These are phyloP conservation scores for Fusarium pseudograminearum DNA, from an alignment of 2,329 filamentous ascomycete genomes.

Conservation along the genomic window DNA sequence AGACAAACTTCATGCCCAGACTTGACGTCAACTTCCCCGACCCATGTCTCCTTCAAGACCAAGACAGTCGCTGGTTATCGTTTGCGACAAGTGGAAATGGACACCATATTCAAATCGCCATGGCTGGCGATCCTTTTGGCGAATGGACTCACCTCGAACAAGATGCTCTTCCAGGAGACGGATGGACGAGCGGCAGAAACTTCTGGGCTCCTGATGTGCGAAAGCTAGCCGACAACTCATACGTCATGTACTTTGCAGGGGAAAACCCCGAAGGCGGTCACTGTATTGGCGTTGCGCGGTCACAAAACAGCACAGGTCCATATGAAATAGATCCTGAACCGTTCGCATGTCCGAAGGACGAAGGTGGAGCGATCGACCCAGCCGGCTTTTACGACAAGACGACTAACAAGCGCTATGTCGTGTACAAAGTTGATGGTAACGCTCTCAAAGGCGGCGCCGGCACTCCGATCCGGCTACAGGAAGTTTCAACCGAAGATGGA, in stretches of 20 bases:
- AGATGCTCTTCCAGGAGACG: slow-evolving; percentile 66
- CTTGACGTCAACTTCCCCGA: slow-evolving; percentile 63
- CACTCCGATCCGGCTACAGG: slow-evolving; percentile 70
- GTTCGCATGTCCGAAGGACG: slow-evolving; percentile 63
- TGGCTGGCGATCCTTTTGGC: slow-evolving; percentile 59
- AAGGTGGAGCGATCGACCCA: slow-evolving; percentile 73
- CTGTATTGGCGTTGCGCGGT: slow-evolving; percentile 69
- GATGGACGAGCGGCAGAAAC: slow-evolving; percentile 66
- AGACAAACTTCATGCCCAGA: slow-evolving; percentile 23
- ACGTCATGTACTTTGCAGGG: slow-evolving; percentile 71
- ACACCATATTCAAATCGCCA: slow-evolving; percentile 66
- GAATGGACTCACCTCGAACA: slow-evolving; percentile 61
- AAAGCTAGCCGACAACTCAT: slow-evolving; percentile 61
- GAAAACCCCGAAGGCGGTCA: slow-evolving; percentile 60
- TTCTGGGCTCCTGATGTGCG: slow-evolving; percentile 74
- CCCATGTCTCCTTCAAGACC: slow-evolving; percentile 62
- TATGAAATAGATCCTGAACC: slow-evolving; percentile 62
- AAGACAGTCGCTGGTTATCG: slow-evolving; percentile 66
- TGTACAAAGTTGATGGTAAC: slow-evolving; percentile 77
- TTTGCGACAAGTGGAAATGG: slow-evolving; percentile 67
- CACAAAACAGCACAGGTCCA: slow-evolving; percentile 62
- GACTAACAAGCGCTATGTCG: slow-evolving; percentile 66
- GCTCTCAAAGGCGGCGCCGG: slow-evolving; percentile 57
- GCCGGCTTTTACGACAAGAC: slow-evolving; percentile 68
- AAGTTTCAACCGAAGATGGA: slow-evolving; percentile 62